Percentiles rank a stretch among this genome's conserved stretches.
These are phyloP conservation scores for Myriosclerotinia scirpicola DNA, from an alignment of 2,329 filamentous ascomycete genomes.

Conservation along the genomic window DNA sequence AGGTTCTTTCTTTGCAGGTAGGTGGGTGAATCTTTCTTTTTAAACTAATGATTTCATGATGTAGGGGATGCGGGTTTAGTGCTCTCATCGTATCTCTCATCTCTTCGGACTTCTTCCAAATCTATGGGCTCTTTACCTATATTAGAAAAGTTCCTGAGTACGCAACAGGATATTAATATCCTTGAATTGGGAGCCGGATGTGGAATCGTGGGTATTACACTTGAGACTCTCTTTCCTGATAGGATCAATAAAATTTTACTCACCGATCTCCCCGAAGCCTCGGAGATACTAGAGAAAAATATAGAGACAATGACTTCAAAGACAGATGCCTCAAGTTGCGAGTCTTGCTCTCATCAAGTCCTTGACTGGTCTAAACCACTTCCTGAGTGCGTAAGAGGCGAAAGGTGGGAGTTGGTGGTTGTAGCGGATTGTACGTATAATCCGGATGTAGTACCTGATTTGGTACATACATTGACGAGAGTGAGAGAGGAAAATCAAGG, in stretches of 20 bases:
- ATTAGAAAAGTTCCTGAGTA: constrained; percentile 26
- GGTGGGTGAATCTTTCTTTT: constrained; percentile 26
- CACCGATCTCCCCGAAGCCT: constrained; percentile 65
- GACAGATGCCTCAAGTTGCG: background rate
- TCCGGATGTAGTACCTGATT: constrained; percentile 60
- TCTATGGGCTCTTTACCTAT: constrained; percentile 6
- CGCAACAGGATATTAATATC: constrained; percentile 45
- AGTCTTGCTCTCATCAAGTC: constrained; percentile 44
- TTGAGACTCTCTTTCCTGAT: constrained; percentile 45
- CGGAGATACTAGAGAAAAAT: constrained; percentile 59
- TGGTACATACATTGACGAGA: constrained; percentile 57
- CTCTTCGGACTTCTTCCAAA: constrained; percentile 7
- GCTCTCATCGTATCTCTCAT: constrained; percentile 41
- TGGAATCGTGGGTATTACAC: constrained; percentile 65
- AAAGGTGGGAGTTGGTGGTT: constrained; percentile 57
- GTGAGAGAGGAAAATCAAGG: constrained; percentile 20
- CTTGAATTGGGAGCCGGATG: constrained; percentile 69
- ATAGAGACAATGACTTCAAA: constrained; percentile 15
- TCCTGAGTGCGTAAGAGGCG: constrained; percentile 34
- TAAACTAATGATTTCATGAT: constrained; percentile 27
- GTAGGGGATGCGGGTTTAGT: constrained; percentile 44
- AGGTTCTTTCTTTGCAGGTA: constrained; percentile 31
- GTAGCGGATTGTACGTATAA: constrained; percentile 76
- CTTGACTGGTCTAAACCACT: constrained; percentile 64
- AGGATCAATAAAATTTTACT: constrained; percentile 50